Evolutionary conservation across 148 eudicot genomes (phyloP), one percentile per base, ranked within the genome.

Genomic region (Chenopodium berlandieri): DNA sequence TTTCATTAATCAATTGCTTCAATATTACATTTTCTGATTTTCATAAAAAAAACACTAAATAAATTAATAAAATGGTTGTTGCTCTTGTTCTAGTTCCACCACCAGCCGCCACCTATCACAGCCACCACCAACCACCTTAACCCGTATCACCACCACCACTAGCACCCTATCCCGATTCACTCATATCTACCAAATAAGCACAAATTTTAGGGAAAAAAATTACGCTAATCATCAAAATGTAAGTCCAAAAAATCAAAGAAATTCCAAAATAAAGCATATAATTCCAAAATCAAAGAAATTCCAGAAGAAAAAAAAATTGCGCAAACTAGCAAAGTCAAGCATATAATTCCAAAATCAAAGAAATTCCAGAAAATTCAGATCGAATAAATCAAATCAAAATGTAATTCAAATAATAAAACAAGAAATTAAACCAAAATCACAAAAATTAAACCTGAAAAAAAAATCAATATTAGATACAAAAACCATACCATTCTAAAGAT

Each of bases 401-500:
- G 37, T 20, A 72, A 4, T 60, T 13, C 71, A 77, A 44, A n/a
- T 2, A 30, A 23, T 75, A 50, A 31, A 19, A 1, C 9, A 47
- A 7, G 25, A 34, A 66, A 56, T 48, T 9, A 1, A 48, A 48
- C 52, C 63, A 3, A 1, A 48, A 71, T 25, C 27, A 27, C 75
- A 6, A 47, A 31, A 4, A 2, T 9, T n/a, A 31, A 66, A 46
- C 17, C 7, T 48, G 52, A 64, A 47, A 14, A 27, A 27, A 0
- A 2, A 19, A 9, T 13, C 56, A 54, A 62, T 30, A n/a, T 34
- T 34, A 34, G 31, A 20, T 54, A 4, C 7, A n/a, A 73, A 83
- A 78, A 82, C 67, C 10, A 56, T 52, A 93, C 97, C 94, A 58
- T 93, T 93, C 73, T 91, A 94, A 84, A 95, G 98, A 73, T 93